phyloP scores from a whole-genome alignment of 225 moss, liverwort and hornwort species.

The Bryum argenteum region DNA sequence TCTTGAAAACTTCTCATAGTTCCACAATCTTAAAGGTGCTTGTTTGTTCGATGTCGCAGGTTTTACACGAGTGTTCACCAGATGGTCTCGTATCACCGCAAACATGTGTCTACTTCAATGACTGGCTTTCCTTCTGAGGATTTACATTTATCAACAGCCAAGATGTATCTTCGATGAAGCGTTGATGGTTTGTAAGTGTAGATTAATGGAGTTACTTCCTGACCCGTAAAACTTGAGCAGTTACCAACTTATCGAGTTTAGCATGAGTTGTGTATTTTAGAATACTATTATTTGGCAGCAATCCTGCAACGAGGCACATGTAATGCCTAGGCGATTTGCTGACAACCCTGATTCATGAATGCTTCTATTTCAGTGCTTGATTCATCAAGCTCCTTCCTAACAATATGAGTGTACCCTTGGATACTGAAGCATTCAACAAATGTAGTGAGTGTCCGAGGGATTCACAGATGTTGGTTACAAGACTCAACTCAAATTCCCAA shows the following conservation, averaged over 20 bases:
- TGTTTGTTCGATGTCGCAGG: slow-evolving; percentile 53
- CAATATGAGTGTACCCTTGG: too few relatives aligned
- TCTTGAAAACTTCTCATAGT: neutral
- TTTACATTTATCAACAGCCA: slow-evolving; percentile 22
- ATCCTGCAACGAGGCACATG: neutral
- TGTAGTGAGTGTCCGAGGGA: too few relatives aligned
- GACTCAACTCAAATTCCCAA: too few relatives aligned
- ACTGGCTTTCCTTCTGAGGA: slow-evolving; percentile 78
- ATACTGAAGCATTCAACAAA: neutral
- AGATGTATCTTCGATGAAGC: slow-evolving; percentile 32
- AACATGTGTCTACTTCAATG: slow-evolving; percentile 83
- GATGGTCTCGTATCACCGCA: slow-evolving; percentile 89
- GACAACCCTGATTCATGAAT: neutral
- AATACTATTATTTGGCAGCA: neutral
- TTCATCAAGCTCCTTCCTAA: neutral
- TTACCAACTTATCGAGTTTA: neutral
- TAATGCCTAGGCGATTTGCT: neutral
- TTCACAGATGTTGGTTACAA: too few relatives aligned
- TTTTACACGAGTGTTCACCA: slow-evolving; percentile 80
- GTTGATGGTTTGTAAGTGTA: slow-evolving; percentile 27
- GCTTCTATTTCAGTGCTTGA: neutral
- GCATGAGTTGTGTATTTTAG: neutral
- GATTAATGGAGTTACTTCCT: slow-evolving; percentile 1
- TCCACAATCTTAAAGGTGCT: neutral
- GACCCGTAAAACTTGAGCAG: slow-evolving; percentile 1